Evolutionary conservation across 192 early-diverging fungal genomes (phyloP), one percentile per base, ranked within the genome.

Genomic region (Geranomyces michiganensis): DNA sequence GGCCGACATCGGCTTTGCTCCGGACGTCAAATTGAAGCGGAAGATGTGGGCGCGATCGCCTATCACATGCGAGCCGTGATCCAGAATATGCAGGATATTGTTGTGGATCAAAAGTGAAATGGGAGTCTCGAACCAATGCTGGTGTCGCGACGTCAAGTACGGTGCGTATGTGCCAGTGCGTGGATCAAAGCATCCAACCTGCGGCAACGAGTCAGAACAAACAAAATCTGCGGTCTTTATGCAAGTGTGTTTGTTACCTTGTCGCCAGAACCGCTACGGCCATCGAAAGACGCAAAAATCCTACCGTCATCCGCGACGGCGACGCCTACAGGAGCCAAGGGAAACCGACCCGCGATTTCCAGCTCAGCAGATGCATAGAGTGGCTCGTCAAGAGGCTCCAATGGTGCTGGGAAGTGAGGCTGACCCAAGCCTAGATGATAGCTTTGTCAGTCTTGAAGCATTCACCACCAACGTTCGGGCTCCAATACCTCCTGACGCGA

Each of bases 21-120:
- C 27, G 58, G 58, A 60, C 22, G 58, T 60, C 22, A 53, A 7
- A 26, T 53, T 53, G 58, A 60, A 60, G 27, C 22, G 22, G 26
- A 60, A 26, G 27, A 60, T 17, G 14, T 24, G 19, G 5, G 58
- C 27, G 7, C 27, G 17, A 7, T 17, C 17, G 27, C 4, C 31
- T 26, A 60, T 1, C 5, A 17, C 58, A 60, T 60, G 22, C 5
- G 17, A 26, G 17, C 58, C 58, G 27, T 60, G 27, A 27, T 60
- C 58, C 4, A 60, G 27, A 17, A 32, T 17, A 29, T 60, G 27
- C 31, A 60, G 17, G 27, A 32, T 19, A 29, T 60, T 32, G 22
- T 32, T 29, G 9, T 60, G 6, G 4, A 60, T 19, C 58, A 19
- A 17, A 17, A 60, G 58, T 27, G 58, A 60, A 7, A 32, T 24